Evolutionary conservation across 75 land plant genomes (phyloP), one percentile per base, ranked within the genome.

Genomic region (Gnetum montanum): DNA sequence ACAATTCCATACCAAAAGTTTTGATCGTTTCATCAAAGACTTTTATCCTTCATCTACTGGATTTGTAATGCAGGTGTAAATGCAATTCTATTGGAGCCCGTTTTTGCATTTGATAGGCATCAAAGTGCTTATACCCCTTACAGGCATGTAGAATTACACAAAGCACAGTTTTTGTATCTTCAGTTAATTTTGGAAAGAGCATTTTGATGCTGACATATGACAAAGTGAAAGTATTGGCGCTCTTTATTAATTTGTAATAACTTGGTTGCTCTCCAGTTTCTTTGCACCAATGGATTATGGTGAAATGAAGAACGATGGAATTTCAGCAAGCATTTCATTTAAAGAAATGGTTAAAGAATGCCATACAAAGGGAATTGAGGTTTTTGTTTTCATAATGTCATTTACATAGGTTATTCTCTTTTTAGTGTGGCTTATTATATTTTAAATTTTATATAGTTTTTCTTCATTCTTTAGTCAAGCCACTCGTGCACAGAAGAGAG

Each of bases 341-440:
- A 94, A 89, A 68, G 79, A 73, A 55, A 76, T 87, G 85, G 84
- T 94, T 54, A 88, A 89, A 65, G 69, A 50, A 33, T 62, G 87
- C 57, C 98, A 94, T 74, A 71, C 71, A 29, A 80, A 82, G 59
- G 84, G 80, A 11, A 81, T 94, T 41, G 98, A 94, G 76, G 79
- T 76, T 16, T 28, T 56, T 56, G 15, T 7, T 18, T 16, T 30
- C 13, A 13, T 18, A 11, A 36, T 36, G 38, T 8, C 38, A 36
- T 8, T 36, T 36, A 36, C 0, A 36, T 36, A 36, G 38, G 38
- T 36, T 8, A 36, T 8, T 36, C 38, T 36, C 12, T 36, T 13
- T 36, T 36, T 8, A n/a, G n/a, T n/a, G n/a, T n/a, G n/a, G n/a
- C n/a, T n/a, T n/a, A n/a, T n/a, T n/a, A n/a, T n/a, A n/a, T n/a